Evolutionary conservation across 805 yeast genomes (phyloP).

Genomic region (Kodamaea leandrae): DNA sequence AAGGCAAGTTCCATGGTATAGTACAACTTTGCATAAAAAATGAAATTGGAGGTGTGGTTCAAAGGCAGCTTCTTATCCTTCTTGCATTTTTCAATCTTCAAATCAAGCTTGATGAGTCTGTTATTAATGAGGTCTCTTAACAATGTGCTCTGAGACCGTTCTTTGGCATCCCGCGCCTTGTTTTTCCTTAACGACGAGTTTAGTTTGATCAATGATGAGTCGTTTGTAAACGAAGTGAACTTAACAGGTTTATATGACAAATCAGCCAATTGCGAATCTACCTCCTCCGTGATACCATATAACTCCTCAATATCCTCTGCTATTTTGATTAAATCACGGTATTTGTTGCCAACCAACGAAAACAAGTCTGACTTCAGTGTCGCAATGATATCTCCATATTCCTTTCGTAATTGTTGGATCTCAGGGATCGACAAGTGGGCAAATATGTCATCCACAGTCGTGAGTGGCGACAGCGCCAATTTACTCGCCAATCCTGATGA

Average conservation of each 20-base stretch:
- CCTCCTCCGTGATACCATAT: slow-evolving; percentile 20
- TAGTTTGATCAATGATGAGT: slow-evolving; percentile 19
- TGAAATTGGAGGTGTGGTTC: slow-evolving; percentile 24
- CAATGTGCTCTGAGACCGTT: slow-evolving; percentile 21
- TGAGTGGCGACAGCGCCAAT: slow-evolving; percentile 10
- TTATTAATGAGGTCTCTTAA: slow-evolving; percentile 31
- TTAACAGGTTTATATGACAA: slow-evolving; percentile 31
- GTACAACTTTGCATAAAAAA: slow-evolving; percentile 35
- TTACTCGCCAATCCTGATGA: slow-evolving; percentile 5
- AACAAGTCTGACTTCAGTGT: slow-evolving; percentile 35
- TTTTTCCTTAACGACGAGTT: slow-evolving; percentile 18
- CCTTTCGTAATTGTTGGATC: slow-evolving; percentile 28
- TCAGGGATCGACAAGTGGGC: slow-evolving; percentile 29
- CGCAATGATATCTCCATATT: slow-evolving; percentile 26
- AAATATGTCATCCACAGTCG: slow-evolving; percentile 37
- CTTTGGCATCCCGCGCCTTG: slow-evolving; percentile 19
- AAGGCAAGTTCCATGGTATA: slow-evolving; percentile 29
- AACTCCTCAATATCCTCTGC: slow-evolving; percentile 42
- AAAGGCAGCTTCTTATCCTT: slow-evolving; percentile 13
- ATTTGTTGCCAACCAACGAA: slow-evolving; percentile 37
- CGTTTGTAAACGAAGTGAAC: slow-evolving; percentile 26
- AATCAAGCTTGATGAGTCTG: slow-evolving; percentile 28
- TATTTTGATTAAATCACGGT: slow-evolving; percentile 41
- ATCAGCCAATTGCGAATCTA: slow-evolving; percentile 27
- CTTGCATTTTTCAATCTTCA: slow-evolving; percentile 18